Percentiles rank a stretch among this genome's conserved stretches.
These are phyloP conservation scores for Fagopyrum esculentum DNA, from an alignment of 148 eudicot species.

Conservation along the genomic window DNA sequence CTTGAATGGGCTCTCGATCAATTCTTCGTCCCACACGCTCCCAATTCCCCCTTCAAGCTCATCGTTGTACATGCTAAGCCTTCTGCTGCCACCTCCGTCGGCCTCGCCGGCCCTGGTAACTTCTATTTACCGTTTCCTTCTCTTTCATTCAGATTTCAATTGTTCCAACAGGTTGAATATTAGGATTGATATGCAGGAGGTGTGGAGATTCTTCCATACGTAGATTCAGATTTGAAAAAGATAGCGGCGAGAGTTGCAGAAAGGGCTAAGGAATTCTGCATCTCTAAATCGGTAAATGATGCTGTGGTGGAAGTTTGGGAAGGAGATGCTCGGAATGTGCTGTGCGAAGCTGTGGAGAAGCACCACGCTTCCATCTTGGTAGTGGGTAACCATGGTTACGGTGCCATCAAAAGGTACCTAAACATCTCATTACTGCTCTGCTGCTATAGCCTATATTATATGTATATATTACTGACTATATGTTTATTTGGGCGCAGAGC, in stretches of 20 bases:
- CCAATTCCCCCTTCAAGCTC: constrained; percentile 39
- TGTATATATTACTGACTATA: background rate
- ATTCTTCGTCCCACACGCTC: constrained; percentile 42
- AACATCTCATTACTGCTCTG: background rate
- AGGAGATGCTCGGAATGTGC: constrained; percentile 18
- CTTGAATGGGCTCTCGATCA: constrained; percentile 53
- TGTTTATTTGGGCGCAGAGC: constrained; percentile 39
- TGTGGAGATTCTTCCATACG: constrained; percentile 13
- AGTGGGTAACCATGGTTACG: constrained; percentile 17
- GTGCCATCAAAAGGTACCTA: constrained; percentile 15
- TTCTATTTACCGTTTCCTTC: background rate
- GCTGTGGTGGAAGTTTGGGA: constrained; percentile 7
- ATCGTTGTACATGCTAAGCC: constrained; percentile 57
- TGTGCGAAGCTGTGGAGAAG: constrained; percentile 20
- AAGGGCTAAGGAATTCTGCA: constrained; percentile 36
- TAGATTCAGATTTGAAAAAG: constrained; percentile 38
- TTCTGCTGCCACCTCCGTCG: constrained; percentile 30
- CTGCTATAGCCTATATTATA: background rate
- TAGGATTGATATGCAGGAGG: constrained; percentile 15
- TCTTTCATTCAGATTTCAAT: background rate
- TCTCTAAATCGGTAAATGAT: constrained; percentile 31
- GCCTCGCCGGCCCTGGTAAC: constrained; percentile 53
- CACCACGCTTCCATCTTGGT: constrained; percentile 13
- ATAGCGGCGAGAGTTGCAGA: constrained; percentile 26
- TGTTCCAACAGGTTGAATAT: background rate